A percentile compares a stretch with the other conserved stretches of the same genome.
These are phyloP conservation scores for Globisporangium takayamanum DNA, from an alignment of 352 stramenopile species.

Conservation along the genomic window DNA sequence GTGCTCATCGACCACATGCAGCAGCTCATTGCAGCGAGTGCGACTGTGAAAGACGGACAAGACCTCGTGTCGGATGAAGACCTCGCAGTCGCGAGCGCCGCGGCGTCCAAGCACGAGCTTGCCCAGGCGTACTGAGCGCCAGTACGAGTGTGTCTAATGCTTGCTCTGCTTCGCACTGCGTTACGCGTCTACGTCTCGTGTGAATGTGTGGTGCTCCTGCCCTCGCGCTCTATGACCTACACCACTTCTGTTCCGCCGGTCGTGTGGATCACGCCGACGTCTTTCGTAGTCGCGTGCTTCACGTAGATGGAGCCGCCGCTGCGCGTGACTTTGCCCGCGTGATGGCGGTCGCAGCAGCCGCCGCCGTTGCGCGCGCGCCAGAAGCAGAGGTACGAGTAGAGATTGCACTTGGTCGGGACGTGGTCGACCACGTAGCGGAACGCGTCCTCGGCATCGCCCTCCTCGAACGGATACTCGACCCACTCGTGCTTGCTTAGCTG, in stretches of 20 bases:
- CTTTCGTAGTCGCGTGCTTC: slow-evolving; percentile 10
- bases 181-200: not conserved
- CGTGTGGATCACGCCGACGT: not conserved
- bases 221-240: not conserved
- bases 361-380: slow-evolving; percentile 70
- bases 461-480: slow-evolving; percentile 76
- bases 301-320: slow-evolving; percentile 65
- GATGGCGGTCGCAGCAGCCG: slow-evolving; percentile 66
- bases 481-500: slow-evolving; percentile 72
- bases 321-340: slow-evolving; percentile 39
- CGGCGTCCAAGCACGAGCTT: not conserved
- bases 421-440: slow-evolving; percentile 74
- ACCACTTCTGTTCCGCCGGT: not conserved
- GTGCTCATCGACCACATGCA: not conserved
- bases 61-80: too few relatives aligned
- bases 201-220: not conserved
- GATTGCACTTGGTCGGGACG: slow-evolving; percentile 82
- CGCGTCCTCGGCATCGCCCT: slow-evolving; percentile 57
- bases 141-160: not conserved
- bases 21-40: not conserved
- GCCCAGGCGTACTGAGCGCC: slow-evolving; percentile 12
- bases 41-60: too few relatives aligned
- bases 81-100: not conserved
- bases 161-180: slow-evolving; percentile 1
- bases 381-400: slow-evolving; percentile 83